Conservation (phyloP, 805 yeast genomes). For the Candida coquimbonensis region DNA sequence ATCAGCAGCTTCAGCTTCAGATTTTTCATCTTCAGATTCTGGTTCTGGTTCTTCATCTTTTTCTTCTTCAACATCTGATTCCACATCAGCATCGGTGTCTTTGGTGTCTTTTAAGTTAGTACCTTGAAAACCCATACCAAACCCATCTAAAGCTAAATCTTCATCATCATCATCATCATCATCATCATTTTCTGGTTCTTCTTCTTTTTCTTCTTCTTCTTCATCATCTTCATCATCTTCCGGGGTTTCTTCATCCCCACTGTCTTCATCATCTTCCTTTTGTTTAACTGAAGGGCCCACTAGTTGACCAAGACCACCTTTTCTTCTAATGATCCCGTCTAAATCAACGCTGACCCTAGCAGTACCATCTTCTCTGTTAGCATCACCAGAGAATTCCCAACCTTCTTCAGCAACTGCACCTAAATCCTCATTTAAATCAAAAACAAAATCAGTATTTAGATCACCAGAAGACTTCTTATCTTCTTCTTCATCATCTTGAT, state of each 20-base stretch:
- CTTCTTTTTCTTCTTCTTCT: slow-evolving; percentile 4
- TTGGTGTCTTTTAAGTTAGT: background rate
- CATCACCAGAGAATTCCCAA: slow-evolving; percentile 73
- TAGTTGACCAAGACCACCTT: slow-evolving; percentile 65
- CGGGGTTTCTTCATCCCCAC: slow-evolving; percentile 18
- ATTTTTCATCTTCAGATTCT: slow-evolving; percentile 28
- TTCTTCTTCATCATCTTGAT: slow-evolving; percentile 20
- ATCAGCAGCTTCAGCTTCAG: slow-evolving; percentile 25
- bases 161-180: slow-evolving; percentile 35
- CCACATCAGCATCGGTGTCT: slow-evolving; percentile 13
- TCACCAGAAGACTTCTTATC: slow-evolving; percentile 36
- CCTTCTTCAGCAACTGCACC: slow-evolving; percentile 50
- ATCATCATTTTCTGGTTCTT: slow-evolving; percentile 22
- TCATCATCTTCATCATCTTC: slow-evolving; percentile 17
- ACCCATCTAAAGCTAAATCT: slow-evolving; percentile 40
- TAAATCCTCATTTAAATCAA: slow-evolving; percentile 57
- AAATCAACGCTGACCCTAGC: slow-evolving; percentile 65
- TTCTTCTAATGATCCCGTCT: slow-evolving; percentile 79
- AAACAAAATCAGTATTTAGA: slow-evolving; percentile 67
- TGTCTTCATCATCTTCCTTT: slow-evolving; percentile 37
- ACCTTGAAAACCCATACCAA: slow-evolving; percentile 29
- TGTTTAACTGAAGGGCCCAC: slow-evolving; percentile 38
- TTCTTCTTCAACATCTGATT: slow-evolving; percentile 21
- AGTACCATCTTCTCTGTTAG: slow-evolving; percentile 14
- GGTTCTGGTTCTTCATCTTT: slow-evolving; percentile 30